These are phyloP conservation scores for Glomus cerebriforme DNA, from an alignment of 192 early-diverging fungal genomes.

Conservation along the genomic window DNA sequence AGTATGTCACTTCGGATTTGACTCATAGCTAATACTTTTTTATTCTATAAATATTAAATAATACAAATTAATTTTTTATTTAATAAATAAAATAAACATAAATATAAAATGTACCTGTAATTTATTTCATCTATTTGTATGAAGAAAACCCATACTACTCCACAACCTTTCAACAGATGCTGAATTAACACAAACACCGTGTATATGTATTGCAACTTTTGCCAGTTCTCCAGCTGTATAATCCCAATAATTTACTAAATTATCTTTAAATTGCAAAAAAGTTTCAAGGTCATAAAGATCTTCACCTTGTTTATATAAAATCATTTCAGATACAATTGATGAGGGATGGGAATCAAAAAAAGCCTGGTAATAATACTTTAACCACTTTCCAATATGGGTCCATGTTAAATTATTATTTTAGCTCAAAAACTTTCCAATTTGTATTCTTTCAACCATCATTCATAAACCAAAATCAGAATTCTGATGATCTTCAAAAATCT, in stretches of 20 bases:
- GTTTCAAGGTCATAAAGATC: background rate
- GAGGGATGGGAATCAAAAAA: background rate
- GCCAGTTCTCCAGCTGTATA: background rate
- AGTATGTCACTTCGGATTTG: too few relatives aligned
- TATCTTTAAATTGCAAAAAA: background rate
- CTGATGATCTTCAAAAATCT: background rate
- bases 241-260: background rate
- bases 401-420: constrained; percentile 7
- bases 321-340: background rate
- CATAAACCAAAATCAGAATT: background rate
- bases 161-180: background rate
- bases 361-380: constrained; percentile 5
- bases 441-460: constrained; percentile 1
- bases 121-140: background rate
- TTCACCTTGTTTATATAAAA: background rate
- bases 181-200: background rate
- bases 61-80: too few relatives aligned
- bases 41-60: too few relatives aligned
- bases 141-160: background rate
- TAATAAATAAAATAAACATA: too few relatives aligned
- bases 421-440: background rate
- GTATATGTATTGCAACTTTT: background rate
- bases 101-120: background rate
- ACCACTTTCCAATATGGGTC: constrained; percentile 1
- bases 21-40: too few relatives aligned